phyloP scores from a whole-genome alignment of 768 basidiomycete species.

The Mycena venus region DNA sequence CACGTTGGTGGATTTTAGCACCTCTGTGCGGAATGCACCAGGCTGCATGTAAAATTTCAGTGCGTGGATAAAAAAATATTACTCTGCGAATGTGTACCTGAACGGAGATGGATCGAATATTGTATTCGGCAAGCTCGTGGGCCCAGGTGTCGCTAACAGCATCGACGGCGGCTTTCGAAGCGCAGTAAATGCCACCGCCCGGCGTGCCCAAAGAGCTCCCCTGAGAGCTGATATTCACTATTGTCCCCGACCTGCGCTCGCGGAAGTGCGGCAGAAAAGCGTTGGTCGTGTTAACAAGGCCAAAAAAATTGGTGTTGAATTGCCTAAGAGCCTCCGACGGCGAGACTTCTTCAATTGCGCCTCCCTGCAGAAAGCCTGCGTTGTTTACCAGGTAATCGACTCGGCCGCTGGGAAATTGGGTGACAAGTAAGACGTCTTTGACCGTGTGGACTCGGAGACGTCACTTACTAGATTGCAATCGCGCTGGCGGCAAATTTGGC shows the following conservation, averaged over 20 bases:
- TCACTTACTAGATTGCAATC: constrained; percentile 10
- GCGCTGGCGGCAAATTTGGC: constrained; percentile 1
- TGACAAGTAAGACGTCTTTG: background rate
- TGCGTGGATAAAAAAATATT: background rate
- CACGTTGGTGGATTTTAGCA: background rate
- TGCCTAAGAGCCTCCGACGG: background rate
- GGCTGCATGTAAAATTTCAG: background rate
- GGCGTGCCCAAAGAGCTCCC: constrained; percentile 5
- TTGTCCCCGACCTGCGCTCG: constrained; percentile 4
- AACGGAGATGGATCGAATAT: constrained; percentile 10
- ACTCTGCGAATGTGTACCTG: background rate
- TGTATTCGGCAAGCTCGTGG: constrained; percentile 22
- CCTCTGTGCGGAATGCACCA: constrained; percentile 18
- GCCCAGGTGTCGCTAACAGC: constrained; percentile 16
- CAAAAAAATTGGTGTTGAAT: constrained; percentile 24
- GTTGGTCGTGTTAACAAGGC: background rate
- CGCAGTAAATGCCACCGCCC: constrained; percentile 3
- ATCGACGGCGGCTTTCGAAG: constrained; percentile 12
- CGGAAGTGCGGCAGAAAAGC: constrained; percentile 18
- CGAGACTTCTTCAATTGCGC: constrained; percentile 7
- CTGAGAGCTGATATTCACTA: constrained; percentile 20
- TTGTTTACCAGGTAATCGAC: constrained; percentile 17
- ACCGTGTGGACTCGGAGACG: too few relatives aligned
- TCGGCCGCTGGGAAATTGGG: background rate
- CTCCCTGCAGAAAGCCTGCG: constrained; percentile 1